Conservation (phyloP, 2,329 filamentous ascomycete species). For the Rhinocladiella mackenziei region DNA sequence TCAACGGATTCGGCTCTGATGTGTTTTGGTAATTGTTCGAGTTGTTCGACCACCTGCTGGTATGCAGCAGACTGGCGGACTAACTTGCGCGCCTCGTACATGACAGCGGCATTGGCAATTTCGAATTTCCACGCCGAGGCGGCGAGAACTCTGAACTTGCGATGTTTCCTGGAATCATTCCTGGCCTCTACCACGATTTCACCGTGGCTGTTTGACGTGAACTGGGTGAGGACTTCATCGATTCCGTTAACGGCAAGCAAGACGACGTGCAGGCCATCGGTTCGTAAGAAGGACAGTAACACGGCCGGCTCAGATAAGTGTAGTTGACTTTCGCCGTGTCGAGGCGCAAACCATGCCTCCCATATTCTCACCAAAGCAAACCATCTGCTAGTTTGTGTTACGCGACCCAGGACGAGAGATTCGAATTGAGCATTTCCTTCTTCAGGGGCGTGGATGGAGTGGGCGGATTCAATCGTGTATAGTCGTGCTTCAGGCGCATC, state of each 20-base stretch:
- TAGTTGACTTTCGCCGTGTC: constrained; percentile 69
- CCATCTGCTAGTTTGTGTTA: constrained; percentile 64
- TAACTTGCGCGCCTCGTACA: constrained; percentile 79
- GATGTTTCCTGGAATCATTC: constrained; percentile 61
- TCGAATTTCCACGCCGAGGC: constrained; percentile 71
- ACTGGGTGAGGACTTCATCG: constrained; percentile 64
- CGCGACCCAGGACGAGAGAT: constrained; percentile 39
- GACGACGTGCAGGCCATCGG: constrained; percentile 69
- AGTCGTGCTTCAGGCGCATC: constrained; percentile 41
- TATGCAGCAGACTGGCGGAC: constrained; percentile 40
- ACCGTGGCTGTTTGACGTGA: constrained; percentile 63
- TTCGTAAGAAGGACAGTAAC: constrained; percentile 70
- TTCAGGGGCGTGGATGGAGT: constrained; percentile 48
- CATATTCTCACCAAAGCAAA: constrained; percentile 76
- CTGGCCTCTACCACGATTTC: constrained; percentile 64
- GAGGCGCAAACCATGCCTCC: constrained; percentile 77
- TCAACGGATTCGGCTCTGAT: constrained; percentile 24
- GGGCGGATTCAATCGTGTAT: constrained; percentile 36
- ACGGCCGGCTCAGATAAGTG: constrained; percentile 72
- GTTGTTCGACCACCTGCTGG: constrained; percentile 18
- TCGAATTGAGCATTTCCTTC: constrained; percentile 51
- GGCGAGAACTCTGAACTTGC: constrained; percentile 61
- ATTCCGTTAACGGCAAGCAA: constrained; percentile 73
- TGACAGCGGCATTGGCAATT: constrained; percentile 69
- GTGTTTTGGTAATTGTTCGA: constrained; percentile 24